Conservation (phyloP, 2,329 filamentous ascomycete species). For the Zymoseptoria tritici region DNA sequence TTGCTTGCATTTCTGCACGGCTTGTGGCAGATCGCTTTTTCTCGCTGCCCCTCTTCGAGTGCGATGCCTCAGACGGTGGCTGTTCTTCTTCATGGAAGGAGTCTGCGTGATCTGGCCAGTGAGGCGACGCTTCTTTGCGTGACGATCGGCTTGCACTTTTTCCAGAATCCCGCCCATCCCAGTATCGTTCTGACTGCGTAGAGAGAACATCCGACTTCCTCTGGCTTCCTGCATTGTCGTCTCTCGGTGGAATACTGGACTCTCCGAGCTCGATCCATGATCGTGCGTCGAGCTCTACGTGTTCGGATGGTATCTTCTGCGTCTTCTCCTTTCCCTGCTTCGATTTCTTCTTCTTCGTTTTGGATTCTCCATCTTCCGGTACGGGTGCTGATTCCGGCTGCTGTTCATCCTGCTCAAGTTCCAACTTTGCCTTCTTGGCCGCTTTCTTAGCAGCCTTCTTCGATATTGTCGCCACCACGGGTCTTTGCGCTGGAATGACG, state of each 20-base stretch:
- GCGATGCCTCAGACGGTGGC: neutral
- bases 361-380: neutral
- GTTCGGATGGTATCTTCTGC: neutral
- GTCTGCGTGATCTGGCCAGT: neutral
- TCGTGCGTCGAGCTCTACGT: neutral
- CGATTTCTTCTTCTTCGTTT: constrained; percentile 1
- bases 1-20: constrained; percentile 2
- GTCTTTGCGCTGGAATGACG: neutral
- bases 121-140: neutral
- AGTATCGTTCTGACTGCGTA: neutral
- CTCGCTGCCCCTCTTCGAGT: neutral
- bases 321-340: neutral
- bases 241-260: neutral
- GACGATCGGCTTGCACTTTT: neutral
- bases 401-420: neutral
- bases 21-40: neutral
- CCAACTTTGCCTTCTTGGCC: neutral
- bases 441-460: neutral
- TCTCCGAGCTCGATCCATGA: neutral
- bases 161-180: neutral
- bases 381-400: neutral
- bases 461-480: neutral
- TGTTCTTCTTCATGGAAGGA: neutral
- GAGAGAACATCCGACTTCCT: neutral
- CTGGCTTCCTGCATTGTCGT: neutral